Evolutionary conservation across 2,329 filamentous ascomycete species (phyloP), one percentile per base, ranked within the genome.

Genomic region (Epichloe sp.): DNA sequence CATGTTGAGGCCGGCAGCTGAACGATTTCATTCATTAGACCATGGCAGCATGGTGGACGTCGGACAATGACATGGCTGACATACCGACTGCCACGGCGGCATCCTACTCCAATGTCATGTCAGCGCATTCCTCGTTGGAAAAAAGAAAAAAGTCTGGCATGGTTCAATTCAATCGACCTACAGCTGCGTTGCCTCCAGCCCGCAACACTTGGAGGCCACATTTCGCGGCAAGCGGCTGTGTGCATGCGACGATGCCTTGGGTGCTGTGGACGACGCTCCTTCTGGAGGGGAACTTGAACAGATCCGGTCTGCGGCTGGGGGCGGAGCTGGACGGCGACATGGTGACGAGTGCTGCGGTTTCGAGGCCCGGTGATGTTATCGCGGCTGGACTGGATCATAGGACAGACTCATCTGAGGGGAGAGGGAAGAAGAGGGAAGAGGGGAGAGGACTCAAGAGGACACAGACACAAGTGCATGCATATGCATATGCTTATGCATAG

Each of bases 201-300:
- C 83, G 79, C n/a, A 98, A 71, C 40, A 97, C 76, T 52, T 86
- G 82, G 49, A 96, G 79, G 21, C 93, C 93, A 54, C 89, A 94
- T 68, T 86, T 86, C 23, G 87, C 85, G 5, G 93, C 93, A 51
- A 97, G 73, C 14, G 93, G 89, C 66, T 97, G 91, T 1, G 88
- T 86, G 64, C 86, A 94, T 11, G 90, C 79, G 46, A 97, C 86
- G 52, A 97, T 95, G 44, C 89, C 91, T 61, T 90, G 85, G 5
- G 86, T 90, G 65, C 88, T 95, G 65, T 97, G 90, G 12, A 97
- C 88, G 12, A 95, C 89, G 59, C 91, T 96, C 55, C 93, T 77
- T 40, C 91, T 80, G 59, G 88, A 94, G 10, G 86, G 68, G 63
- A 88, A 91, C 55, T 78, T 76, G 54, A 75, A 71, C 60, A 87